phyloP scores from a whole-genome alignment of 805 yeast species.

The Tanozyma kutaoensis region DNA sequence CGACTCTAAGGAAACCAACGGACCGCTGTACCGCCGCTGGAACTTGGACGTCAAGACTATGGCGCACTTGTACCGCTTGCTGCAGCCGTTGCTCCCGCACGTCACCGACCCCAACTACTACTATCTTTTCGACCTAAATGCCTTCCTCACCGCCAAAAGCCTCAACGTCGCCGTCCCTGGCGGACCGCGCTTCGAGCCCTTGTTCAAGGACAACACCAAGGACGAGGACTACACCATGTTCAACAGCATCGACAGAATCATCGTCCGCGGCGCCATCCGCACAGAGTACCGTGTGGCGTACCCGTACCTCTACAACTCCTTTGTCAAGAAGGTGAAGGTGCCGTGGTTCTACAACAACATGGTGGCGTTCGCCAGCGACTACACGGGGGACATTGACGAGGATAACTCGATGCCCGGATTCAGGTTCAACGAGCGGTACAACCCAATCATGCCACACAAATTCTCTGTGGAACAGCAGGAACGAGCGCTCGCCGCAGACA shows the following conservation, averaged over 20 bases:
- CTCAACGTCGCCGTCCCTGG: conserved; percentile 81
- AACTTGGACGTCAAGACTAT: conserved; percentile 43
- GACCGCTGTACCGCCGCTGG: conserved; percentile 72
- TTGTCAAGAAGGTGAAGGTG: conserved; percentile 50
- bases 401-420: conserved; percentile 38
- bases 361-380: conserved; percentile 27
- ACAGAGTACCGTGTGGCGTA: conserved; percentile 82
- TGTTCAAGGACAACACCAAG: conserved; percentile 52
- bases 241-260: conserved; percentile 77
- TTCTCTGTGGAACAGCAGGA: no score
- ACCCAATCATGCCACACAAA: conserved; percentile 34
- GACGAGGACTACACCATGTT: conserved; percentile 84
- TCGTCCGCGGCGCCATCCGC: conserved; percentile 62
- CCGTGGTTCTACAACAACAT: conserved; percentile 51
- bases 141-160: conserved; percentile 87
- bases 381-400: background rate
- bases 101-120: conserved; percentile 42
- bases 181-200: conserved; percentile 91
- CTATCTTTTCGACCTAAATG: conserved; percentile 62
- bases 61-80: conserved; percentile 51
- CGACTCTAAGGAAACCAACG: conserved; percentile 42
- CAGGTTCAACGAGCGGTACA: conserved; percentile 35
- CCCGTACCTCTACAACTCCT: conserved; percentile 73
- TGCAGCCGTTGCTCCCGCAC: conserved; percentile 61
- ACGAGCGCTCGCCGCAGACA: no score